Base-by-base conservation (phyloP, 1,284 basidiomycete species). In the Erythrobasidium hasegawianum region DNA sequence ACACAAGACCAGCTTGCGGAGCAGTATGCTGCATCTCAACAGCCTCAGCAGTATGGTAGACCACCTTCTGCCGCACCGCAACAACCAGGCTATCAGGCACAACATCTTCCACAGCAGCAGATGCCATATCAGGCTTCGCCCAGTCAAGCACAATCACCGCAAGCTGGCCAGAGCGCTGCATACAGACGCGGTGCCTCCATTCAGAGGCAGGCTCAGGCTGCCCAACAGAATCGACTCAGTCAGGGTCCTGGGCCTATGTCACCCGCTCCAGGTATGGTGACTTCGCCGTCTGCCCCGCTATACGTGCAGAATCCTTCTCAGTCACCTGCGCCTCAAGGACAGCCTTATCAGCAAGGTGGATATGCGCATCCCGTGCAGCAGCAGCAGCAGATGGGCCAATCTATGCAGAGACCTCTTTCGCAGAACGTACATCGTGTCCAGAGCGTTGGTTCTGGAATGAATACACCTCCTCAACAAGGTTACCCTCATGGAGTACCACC, bases 1-100 rank as follows among this genome's bases (percentile, higher is more conserved):
- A 81, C 86, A 22, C 84, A 87, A 71, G 90, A 94, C 78, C 83
- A 85, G 55, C 87, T 92, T 85, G 88, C 89, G 0, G 81, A 81
- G 52, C 77, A 79, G 50, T 82, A 81, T 70, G 72, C 74, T 16
- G 50, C 50, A 2, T 16, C 50, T 24, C 55, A 56, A 16, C 61
- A 64, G 41, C 26, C 40, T 0, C 53, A 56, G 33, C 61, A 64
- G 54, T 29, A 47, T 47, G 45, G 45, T 14, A 5, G 43, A 47
- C 43, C 43, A 18, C 8, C 43, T 24, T 18, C n/a, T 7, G 43
- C 43, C 14, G 43, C 43, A 16, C 43, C 43, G 5, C 43, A 47
- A 47, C 43, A 47, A 5, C 43, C n/a, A 24, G n/a, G 26, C 26
- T 22, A 53, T 26, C 22, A 20, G 20, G n/a, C n/a, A n/a, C 45